Conservation (phyloP, 2,329 filamentous ascomycete species). For the Colletotrichum zoysiae region DNA sequence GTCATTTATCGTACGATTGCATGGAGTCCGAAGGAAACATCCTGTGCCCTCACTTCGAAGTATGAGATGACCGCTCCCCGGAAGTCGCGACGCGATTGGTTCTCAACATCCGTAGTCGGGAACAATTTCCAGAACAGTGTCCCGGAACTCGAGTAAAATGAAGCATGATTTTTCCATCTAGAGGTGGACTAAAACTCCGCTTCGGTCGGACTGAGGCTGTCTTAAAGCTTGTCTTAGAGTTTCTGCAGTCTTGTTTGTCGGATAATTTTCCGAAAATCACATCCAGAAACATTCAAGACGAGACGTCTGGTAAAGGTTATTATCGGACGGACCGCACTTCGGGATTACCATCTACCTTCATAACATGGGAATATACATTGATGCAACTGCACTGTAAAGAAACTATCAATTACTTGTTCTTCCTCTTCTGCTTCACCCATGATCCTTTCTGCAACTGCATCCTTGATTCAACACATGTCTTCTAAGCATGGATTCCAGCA, state of each 20-base stretch:
- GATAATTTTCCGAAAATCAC: background rate
- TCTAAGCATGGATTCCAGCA: slow-evolving; percentile 19
- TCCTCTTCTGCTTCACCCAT: too few species aligned
- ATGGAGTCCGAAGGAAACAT: background rate
- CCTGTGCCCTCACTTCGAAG: background rate
- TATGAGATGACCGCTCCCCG: background rate
- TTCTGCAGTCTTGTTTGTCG: background rate
- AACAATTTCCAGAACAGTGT: background rate
- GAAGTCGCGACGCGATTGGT: background rate
- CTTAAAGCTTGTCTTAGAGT: background rate
- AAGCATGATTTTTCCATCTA: too few species aligned
- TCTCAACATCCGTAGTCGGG: background rate
- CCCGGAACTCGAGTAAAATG: background rate
- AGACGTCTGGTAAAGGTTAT: background rate
- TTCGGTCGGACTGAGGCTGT: background rate
- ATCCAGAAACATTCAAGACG: background rate
- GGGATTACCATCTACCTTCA: background rate
- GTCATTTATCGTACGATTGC: accelerated
- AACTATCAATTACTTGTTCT: background rate
- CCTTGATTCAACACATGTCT: background rate
- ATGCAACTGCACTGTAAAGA: background rate
- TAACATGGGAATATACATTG: background rate
- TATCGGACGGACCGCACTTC: too few species aligned
- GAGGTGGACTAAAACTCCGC: background rate
- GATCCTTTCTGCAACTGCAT: background rate